Conservation (phyloP, 1,284 basidiomycete species). For the Trichosporon coremiiforme region DNA sequence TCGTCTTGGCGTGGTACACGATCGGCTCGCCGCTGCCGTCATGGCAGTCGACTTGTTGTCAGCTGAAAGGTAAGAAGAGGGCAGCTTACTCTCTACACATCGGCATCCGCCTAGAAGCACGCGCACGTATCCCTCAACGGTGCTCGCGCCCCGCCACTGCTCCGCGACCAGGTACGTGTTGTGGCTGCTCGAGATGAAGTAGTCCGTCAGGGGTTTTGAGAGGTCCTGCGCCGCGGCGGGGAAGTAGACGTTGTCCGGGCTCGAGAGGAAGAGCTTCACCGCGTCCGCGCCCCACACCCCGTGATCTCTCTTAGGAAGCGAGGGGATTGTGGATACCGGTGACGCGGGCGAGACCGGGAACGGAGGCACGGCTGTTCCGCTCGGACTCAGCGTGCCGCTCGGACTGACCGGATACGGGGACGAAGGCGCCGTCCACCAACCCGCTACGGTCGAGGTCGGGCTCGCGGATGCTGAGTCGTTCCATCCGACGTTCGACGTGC, state of each 20-base stretch:
- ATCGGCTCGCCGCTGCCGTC: slow-evolving; percentile 82
- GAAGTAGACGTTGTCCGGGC: slow-evolving; percentile 64
- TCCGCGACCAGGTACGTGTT: slow-evolving; percentile 97
- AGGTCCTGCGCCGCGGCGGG: slow-evolving; percentile 65
- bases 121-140: slow-evolving; percentile 93
- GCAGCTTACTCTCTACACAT: slow-evolving; percentile 78
- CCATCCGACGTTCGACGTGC: not conserved
- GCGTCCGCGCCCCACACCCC: slow-evolving; percentile 39
- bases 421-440: slow-evolving; percentile 14
- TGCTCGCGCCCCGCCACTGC: slow-evolving; percentile 90
- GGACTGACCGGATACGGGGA: slow-evolving; percentile 10
- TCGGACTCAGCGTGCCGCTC: slow-evolving; percentile 4
- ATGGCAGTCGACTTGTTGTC: slow-evolving; percentile 79
- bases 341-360: not conserved
- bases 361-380: not conserved
- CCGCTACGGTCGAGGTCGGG: not conserved
- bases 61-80: not conserved
- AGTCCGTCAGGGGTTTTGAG: slow-evolving; percentile 80
- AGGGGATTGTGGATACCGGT: not conserved
- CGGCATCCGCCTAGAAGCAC: slow-evolving; percentile 88
- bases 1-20: slow-evolving; percentile 87
- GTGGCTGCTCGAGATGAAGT: slow-evolving; percentile 91
- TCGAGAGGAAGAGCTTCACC: slow-evolving; percentile 67
- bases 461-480: not conserved
- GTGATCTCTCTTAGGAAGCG: not conserved